A percentile compares a stretch with the other conserved stretches of the same genome.
Evolutionary conservation across 352 stramenopile genomes (phyloP).

Genomic region (Pythium phragmitis): DNA sequence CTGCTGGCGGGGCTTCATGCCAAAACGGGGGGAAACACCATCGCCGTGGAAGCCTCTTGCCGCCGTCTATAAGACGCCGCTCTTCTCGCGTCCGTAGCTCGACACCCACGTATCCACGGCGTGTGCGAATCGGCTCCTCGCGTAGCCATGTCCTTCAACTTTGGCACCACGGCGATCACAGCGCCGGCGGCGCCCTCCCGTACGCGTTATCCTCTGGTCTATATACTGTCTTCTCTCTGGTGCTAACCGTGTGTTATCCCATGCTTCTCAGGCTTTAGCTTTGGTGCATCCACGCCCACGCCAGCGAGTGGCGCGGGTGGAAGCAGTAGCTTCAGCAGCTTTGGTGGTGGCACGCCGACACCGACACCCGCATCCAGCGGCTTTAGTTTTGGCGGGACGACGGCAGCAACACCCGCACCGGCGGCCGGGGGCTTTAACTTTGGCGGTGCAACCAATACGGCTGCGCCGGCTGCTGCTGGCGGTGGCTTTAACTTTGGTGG

Average conservation of each 20-base stretch:
- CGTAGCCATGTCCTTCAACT: slow-evolving; percentile 35
- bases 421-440: slow-evolving; percentile 18
- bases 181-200: slow-evolving; percentile 31
- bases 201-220: slow-evolving; percentile 15
- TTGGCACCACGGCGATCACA: slow-evolving; percentile 31
- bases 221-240: background rate
- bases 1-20: slow-evolving; percentile 1
- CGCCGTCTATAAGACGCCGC: background rate
- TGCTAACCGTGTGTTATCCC: too few species aligned
- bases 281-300: slow-evolving; percentile 10
- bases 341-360: slow-evolving; percentile 19
- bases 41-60: background rate
- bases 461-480: background rate
- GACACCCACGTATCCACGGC: background rate
- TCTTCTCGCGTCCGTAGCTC: slow-evolving; percentile 6
- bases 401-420: slow-evolving; percentile 12
- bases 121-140: background rate
- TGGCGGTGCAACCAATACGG: slow-evolving; percentile 1
- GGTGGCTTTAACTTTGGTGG: slow-evolving; percentile 27
- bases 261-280: slow-evolving; percentile 23
- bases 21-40: slow-evolving; percentile 10
- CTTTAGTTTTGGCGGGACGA: slow-evolving; percentile 15
- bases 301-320: background rate
- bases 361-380: background rate
- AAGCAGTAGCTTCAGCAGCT: slow-evolving; percentile 34